phyloP scores from a whole-genome alignment of 1,139 yeast genomes.

The Blastobotrys serpentis region DNA sequence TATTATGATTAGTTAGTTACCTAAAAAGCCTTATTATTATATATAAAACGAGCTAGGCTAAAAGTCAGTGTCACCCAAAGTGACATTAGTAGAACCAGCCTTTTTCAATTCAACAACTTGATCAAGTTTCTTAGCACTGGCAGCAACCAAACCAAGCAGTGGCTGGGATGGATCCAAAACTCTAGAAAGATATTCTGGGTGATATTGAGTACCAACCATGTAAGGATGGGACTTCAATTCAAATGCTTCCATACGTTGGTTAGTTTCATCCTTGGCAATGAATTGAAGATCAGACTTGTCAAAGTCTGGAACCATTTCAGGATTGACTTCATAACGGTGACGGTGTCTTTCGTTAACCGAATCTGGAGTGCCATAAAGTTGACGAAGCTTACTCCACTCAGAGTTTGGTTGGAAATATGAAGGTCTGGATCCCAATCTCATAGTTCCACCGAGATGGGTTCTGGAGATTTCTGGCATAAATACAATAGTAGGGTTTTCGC shows the following conservation, averaged over 20 bases:
- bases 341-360: slow-evolving; percentile 92
- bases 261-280: slow-evolving; percentile 90
- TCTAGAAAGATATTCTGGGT: slow-evolving; percentile 95
- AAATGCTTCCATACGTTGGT: slow-evolving; percentile 89
- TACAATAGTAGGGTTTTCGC: slow-evolving; percentile 77
- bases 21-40: not conserved
- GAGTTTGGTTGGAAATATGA: slow-evolving; percentile 73
- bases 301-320: slow-evolving; percentile 64
- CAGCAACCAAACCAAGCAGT: slow-evolving; percentile 92
- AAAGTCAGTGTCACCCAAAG: slow-evolving; percentile 4
- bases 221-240: slow-evolving; percentile 82
- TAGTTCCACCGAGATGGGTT: slow-evolving; percentile 95
- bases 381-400: slow-evolving; percentile 70
- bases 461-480: slow-evolving; percentile 99
- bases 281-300: slow-evolving; percentile 80
- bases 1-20: slow-evolving; percentile 1
- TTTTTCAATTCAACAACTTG: slow-evolving; percentile 39
- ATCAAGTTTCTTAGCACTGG: slow-evolving; percentile 78
- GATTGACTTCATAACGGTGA: slow-evolving; percentile 97
- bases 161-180: slow-evolving; percentile 97
- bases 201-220: slow-evolving; percentile 95
- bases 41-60: too few relatives aligned
- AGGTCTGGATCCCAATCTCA: slow-evolving; percentile 95
- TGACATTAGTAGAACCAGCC: slow-evolving; percentile 8
- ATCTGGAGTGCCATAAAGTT: slow-evolving; percentile 71